phyloP scores from a whole-genome alignment of 768 basidiomycete species.

The Tulasnella sp. region DNA sequence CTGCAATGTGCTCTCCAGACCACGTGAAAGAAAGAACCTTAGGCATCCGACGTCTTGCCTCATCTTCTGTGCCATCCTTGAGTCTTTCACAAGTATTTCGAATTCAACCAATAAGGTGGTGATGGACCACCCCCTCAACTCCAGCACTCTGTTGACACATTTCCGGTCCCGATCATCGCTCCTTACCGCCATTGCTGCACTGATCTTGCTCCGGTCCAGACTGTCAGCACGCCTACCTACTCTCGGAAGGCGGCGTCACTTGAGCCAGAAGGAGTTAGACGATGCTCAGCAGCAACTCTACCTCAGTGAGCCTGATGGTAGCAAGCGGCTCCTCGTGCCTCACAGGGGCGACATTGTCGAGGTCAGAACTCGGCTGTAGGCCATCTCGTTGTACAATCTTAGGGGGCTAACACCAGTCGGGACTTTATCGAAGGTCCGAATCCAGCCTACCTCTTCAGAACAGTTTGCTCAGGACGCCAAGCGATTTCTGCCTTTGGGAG shows the following conservation, averaged over 20 bases:
- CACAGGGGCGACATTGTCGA: constrained; percentile 52
- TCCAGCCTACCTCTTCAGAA: constrained; percentile 38
- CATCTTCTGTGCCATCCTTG: too few species aligned
- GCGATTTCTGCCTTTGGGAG: constrained; percentile 49
- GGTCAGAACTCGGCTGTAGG: constrained; percentile 30
- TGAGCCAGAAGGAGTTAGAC: constrained; percentile 20
- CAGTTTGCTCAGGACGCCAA: constrained; percentile 42
- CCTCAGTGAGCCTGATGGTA: constrained; percentile 43
- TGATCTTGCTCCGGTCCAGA: constrained; percentile 7
- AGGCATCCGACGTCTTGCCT: too few species aligned
- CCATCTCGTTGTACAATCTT: background rate
- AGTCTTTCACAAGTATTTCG: too few species aligned
- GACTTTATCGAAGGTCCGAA: constrained; percentile 30
- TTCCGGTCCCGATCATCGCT: background rate
- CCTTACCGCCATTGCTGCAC: constrained; percentile 10
- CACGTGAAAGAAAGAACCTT: too few species aligned
- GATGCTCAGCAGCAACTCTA: constrained; percentile 51
- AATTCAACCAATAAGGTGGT: too few species aligned
- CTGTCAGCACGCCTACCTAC: background rate
- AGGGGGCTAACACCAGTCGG: background rate
- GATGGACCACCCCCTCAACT: too few species aligned
- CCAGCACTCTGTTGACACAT: too few species aligned
- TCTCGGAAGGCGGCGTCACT: background rate
- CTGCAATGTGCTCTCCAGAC: too few species aligned
- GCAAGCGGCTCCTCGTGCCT: constrained; percentile 54